Percentiles rank a stretch among this genome's conserved stretches.
These are phyloP conservation scores for Fusarium chlamydosporum DNA, from an alignment of 2,329 filamentous ascomycete species.

Conservation along the genomic window DNA sequence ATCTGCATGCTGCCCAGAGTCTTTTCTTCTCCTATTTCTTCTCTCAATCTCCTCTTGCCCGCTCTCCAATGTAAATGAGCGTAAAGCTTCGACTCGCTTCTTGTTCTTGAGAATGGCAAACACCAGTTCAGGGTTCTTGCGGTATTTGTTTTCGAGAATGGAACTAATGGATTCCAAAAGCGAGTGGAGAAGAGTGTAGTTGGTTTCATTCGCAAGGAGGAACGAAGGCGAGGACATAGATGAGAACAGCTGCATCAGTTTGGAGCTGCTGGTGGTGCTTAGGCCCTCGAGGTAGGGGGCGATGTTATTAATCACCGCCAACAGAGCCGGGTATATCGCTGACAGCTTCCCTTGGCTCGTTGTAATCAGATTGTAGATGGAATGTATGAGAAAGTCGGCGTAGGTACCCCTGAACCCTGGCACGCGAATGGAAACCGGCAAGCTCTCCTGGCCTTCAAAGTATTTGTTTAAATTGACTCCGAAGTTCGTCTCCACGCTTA, in stretches of 20 bases:
- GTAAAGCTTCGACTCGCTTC: conserved; percentile 86
- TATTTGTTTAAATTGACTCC: conserved; percentile 89
- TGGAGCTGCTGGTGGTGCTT: conserved; percentile 80
- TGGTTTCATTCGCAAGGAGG: conserved; percentile 90
- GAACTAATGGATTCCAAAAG: conserved; percentile 91
- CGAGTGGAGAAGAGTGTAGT: conserved; percentile 84
- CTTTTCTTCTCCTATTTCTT: conserved; percentile 78
- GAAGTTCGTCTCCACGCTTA: conserved; percentile 94
- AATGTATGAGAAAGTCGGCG: conserved; percentile 94
- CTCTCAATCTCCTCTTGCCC: conserved; percentile 92
- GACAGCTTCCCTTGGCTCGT: conserved; percentile 91
- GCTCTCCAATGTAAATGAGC: conserved; percentile 90
- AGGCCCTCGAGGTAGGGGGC: conserved; percentile 86
- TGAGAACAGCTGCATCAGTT: conserved; percentile 87
- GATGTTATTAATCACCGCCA: conserved; percentile 95
- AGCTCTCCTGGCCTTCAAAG: conserved; percentile 89
- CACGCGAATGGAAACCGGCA: conserved; percentile 86
- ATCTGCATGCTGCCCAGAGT: conserved; percentile 67
- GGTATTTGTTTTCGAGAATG: conserved; percentile 89
- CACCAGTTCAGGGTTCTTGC: conserved; percentile 83
- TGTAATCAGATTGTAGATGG: conserved; percentile 92
- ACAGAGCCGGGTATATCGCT: conserved; percentile 89
- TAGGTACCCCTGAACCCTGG: conserved; percentile 90
- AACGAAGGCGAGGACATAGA: conserved; percentile 96
- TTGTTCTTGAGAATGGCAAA: conserved; percentile 83